These are phyloP conservation scores for Silene noctiflora DNA, from an alignment of 179 eudicot genomes.

Conservation along the genomic window DNA sequence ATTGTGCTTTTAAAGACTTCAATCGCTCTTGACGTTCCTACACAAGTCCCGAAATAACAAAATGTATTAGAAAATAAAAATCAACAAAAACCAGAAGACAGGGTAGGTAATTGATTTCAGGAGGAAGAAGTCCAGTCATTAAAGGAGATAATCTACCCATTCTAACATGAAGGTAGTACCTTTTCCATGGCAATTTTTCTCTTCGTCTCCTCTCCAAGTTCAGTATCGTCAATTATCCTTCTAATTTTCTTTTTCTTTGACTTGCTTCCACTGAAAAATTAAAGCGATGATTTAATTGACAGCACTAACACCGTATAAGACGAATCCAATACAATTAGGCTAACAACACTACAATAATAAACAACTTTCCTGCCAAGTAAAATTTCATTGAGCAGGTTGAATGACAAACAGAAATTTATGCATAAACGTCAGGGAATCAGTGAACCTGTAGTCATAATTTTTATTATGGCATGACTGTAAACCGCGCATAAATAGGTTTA, in stretches of 20 bases:
- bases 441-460: background rate
- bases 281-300: background rate
- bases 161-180: constrained; percentile 38
- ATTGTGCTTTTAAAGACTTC: constrained; percentile 75
- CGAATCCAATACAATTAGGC: background rate
- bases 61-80: background rate
- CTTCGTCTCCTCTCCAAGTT: constrained; percentile 97
- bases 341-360: background rate
- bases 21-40: constrained; percentile 98
- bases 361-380: background rate
- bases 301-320: background rate
- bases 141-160: background rate
- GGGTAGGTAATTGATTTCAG: background rate
- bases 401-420: background rate
- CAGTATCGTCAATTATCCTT: constrained; percentile 94
- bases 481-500: background rate
- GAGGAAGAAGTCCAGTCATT: background rate
- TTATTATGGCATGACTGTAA: background rate
- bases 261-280: constrained; percentile 42
- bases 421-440: background rate
- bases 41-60: constrained; percentile 18
- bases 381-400: background rate
- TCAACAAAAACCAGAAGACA: background rate
- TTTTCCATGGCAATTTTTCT: constrained; percentile 95
- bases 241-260: constrained; percentile 80